phyloP scores from a whole-genome alignment of 768 basidiomycete species.

The Dictyophora rubrovolvata region DNA sequence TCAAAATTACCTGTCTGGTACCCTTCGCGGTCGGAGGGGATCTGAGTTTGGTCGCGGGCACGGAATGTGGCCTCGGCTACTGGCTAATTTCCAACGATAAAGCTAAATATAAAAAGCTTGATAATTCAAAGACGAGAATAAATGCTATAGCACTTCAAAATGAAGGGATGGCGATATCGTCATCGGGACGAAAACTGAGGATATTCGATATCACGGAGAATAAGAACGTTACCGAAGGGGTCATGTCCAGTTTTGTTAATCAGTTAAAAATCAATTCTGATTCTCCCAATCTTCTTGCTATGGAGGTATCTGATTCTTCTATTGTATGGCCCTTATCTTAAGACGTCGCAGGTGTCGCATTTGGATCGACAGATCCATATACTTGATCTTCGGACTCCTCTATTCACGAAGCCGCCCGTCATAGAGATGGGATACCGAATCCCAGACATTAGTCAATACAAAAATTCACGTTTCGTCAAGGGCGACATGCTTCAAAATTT shows the following conservation, averaged over 20 bases:
- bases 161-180: slow-evolving; percentile 27
- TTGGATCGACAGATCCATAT: slow-evolving; percentile 39
- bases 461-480: no score
- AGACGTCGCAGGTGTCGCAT: slow-evolving; percentile 32
- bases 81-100: no score
- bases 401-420: slow-evolving; percentile 31
- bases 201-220: slow-evolving; percentile 26
- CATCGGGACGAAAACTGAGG: slow-evolving; percentile 25
- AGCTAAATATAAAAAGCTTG: no score
- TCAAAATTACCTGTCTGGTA: no score
- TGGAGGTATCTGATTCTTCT: slow-evolving; percentile 33
- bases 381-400: slow-evolving; percentile 33
- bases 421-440: slow-evolving; percentile 35
- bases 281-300: slow-evolving; percentile 28
- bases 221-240: not conserved
- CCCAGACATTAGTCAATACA: not conserved
- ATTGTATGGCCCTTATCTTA: slow-evolving; percentile 6
- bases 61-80: no score
- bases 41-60: no score
- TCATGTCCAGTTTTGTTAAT: slow-evolving; percentile 32
- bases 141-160: slow-evolving; percentile 31
- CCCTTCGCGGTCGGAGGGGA: no score
- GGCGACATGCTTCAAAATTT: no score
- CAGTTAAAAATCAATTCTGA: slow-evolving; percentile 40
- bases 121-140: slow-evolving; percentile 11